phyloP scores from a whole-genome alignment of 805 yeast genomes.

The Kazachstania bromeliacearum region DNA sequence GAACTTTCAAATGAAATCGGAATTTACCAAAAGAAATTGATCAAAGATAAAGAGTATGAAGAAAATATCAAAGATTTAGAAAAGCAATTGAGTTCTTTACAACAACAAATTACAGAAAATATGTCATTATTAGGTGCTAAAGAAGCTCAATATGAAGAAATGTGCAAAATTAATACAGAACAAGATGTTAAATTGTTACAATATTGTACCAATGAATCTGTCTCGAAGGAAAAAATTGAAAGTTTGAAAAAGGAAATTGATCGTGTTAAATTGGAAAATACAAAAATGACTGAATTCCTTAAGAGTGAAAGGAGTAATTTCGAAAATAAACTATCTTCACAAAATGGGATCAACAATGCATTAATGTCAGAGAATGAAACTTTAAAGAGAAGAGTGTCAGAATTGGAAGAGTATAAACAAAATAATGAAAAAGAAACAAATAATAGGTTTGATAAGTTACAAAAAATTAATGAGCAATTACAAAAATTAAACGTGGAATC shows the following conservation, averaged over 20 bases:
- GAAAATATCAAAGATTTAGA: conserved; percentile 12
- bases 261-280: conserved; percentile 3
- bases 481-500: conserved; percentile 24
- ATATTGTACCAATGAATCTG: conserved; percentile 7
- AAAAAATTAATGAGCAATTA: conserved; percentile 22
- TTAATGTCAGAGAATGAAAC: conserved; percentile 24
- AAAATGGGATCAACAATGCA: conserved; percentile 27
- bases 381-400: conserved; percentile 14
- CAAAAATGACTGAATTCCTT: conserved; percentile 13
- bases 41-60: conserved; percentile 11
- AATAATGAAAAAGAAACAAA: conserved; percentile 14
- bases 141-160: conserved; percentile 22
- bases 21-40: conserved; percentile 9
- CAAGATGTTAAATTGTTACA: conserved; percentile 9
- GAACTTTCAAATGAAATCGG: not conserved
- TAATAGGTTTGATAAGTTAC: conserved; percentile 11
- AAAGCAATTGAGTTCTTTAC: conserved; percentile 13
- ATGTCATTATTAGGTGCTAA: conserved; percentile 17
- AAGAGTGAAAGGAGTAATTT: conserved; percentile 18
- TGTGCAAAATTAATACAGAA: conserved; percentile 4
- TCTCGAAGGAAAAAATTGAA: conserved; percentile 8
- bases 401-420: conserved; percentile 13
- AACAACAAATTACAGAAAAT: conserved; percentile 20
- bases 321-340: conserved; percentile 31
- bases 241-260: conserved; percentile 1